Evolutionary conservation across 2,329 filamentous ascomycete species (phyloP).

Genomic region (Aspergillus viridinutans): DNA sequence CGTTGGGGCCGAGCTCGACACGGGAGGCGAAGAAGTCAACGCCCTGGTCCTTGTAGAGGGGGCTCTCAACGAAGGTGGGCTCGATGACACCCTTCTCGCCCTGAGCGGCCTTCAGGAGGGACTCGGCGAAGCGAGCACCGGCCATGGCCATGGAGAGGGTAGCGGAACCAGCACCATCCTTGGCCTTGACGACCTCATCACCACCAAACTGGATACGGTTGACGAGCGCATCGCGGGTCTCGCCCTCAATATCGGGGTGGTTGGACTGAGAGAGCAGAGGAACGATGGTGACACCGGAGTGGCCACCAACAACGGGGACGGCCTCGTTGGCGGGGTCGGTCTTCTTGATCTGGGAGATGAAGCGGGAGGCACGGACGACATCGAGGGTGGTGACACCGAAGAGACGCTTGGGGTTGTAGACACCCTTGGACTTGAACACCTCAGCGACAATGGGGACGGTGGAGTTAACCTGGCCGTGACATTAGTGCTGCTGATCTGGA

Average conservation of each 20-base stretch:
- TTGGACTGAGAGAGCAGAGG: slow-evolving; percentile 93
- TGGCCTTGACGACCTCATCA: slow-evolving; percentile 98
- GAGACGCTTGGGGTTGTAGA: slow-evolving; percentile 99
- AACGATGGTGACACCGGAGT: slow-evolving; percentile 97
- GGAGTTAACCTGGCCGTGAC: slow-evolving; percentile 70
- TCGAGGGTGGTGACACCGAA: slow-evolving; percentile 99
- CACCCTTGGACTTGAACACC: slow-evolving; percentile 89
- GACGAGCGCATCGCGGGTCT: slow-evolving; percentile 71
- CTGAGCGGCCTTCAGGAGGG: slow-evolving; percentile 83
- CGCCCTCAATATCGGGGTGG: slow-evolving; percentile 76
- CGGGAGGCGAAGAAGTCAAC: slow-evolving; percentile 94
- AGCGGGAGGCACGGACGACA: slow-evolving; percentile 94
- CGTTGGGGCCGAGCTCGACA: slow-evolving; percentile 93
- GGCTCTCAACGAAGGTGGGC: slow-evolving; percentile 95
- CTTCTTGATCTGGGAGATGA: slow-evolving; percentile 90
- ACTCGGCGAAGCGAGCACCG: slow-evolving; percentile 80
- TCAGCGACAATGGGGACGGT: slow-evolving; percentile 97
- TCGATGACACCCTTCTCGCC: slow-evolving; percentile 94
- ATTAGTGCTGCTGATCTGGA: slow-evolving; percentile 5
- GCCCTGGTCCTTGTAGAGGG: slow-evolving; percentile 97
- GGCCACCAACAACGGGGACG: slow-evolving; percentile 93
- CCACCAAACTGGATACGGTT: slow-evolving; percentile 97
- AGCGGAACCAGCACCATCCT: slow-evolving; percentile 94
- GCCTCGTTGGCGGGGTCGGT: slow-evolving; percentile 89
- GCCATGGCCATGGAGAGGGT: slow-evolving; percentile 99